Evolutionary conservation across 2,329 filamentous ascomycete genomes (phyloP).

Genomic region (Arthrobotrys pseudoclavata): DNA sequence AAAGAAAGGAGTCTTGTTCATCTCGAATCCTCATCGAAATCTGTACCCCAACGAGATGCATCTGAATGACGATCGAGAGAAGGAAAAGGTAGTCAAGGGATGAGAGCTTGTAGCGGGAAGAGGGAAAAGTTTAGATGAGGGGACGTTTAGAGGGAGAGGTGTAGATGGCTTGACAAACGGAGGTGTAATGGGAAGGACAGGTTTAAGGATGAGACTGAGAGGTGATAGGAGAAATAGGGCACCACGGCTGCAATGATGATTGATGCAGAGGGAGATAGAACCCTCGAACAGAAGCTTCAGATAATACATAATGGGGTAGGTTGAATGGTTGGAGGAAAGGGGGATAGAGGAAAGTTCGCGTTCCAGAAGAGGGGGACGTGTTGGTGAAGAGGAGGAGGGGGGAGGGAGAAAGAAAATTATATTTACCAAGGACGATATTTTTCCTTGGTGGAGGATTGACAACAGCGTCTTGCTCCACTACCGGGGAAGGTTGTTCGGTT

Average conservation of each 20-base stretch:
- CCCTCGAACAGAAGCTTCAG: too few species aligned
- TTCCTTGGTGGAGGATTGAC: not conserved
- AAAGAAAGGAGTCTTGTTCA: too few species aligned
- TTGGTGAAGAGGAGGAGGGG: too few species aligned
- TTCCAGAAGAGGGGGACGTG: not conserved
- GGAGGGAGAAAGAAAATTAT: not conserved
- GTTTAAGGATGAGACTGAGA: too few species aligned
- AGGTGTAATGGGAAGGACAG: not conserved
- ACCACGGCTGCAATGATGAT: not conserved
- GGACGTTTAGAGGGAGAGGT: not conserved
- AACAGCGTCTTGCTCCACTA: not conserved
- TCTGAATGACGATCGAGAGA: too few species aligned
- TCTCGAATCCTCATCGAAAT: too few species aligned
- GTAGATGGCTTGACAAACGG: not conserved
- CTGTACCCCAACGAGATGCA: too few species aligned
- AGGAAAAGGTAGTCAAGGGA: too few species aligned
- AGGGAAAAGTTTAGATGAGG: not conserved
- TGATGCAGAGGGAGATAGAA: not conserved
- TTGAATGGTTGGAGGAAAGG: not conserved
- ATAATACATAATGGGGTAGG: too few species aligned
- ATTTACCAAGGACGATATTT: conserved; percentile 4
- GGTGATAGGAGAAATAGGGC: not conserved
- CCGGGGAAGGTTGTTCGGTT: not conserved
- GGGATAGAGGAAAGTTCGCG: not conserved
- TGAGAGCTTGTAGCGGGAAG: too few species aligned